These are phyloP conservation scores for Venturia nashicola DNA, from an alignment of 2,329 filamentous ascomycete species.

Conservation along the genomic window DNA sequence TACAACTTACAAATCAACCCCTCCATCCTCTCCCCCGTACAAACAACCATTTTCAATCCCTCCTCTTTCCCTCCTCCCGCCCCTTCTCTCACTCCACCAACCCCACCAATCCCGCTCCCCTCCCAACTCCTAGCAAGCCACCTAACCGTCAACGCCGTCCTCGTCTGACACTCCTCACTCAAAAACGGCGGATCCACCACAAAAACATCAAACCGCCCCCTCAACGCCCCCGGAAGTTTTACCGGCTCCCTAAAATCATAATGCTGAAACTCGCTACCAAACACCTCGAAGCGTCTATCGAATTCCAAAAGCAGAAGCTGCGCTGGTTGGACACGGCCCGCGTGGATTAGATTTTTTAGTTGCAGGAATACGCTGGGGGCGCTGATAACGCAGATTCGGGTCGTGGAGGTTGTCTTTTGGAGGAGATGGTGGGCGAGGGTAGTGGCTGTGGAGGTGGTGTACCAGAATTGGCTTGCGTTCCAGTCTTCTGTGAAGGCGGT, in stretches of 20 bases:
- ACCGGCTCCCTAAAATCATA: constrained; percentile 65
- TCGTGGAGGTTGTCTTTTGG: constrained; percentile 43
- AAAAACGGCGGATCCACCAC: constrained; percentile 72
- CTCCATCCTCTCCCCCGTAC: constrained; percentile 69
- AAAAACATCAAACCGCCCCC: constrained; percentile 53
- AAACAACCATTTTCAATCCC: constrained; percentile 44
- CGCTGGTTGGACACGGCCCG: constrained; percentile 38
- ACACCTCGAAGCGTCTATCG: constrained; percentile 61
- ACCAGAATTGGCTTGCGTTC: constrained; percentile 80
- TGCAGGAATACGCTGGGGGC: constrained; percentile 68
- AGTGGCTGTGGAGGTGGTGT: constrained; percentile 58
- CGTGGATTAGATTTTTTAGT: constrained; percentile 48
- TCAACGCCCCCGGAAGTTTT: constrained; percentile 51
- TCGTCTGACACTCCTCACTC: constrained; percentile 69
- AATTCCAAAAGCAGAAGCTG: constrained; percentile 58
- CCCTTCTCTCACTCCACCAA: no score
- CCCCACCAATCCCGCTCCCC: neutral
- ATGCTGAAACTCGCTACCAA: constrained; percentile 53
- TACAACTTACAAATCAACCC: constrained; percentile 55
- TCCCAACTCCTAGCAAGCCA: constrained; percentile 50
- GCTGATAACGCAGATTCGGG: constrained; percentile 56
- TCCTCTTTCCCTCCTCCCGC: neutral
- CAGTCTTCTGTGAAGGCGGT: constrained; percentile 67
- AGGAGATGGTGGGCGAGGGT: constrained; percentile 54
- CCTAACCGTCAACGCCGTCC: constrained; percentile 63